Evolutionary conservation across 805 yeast genomes (phyloP).

Genomic region (Metschnikowia koreensis): DNA sequence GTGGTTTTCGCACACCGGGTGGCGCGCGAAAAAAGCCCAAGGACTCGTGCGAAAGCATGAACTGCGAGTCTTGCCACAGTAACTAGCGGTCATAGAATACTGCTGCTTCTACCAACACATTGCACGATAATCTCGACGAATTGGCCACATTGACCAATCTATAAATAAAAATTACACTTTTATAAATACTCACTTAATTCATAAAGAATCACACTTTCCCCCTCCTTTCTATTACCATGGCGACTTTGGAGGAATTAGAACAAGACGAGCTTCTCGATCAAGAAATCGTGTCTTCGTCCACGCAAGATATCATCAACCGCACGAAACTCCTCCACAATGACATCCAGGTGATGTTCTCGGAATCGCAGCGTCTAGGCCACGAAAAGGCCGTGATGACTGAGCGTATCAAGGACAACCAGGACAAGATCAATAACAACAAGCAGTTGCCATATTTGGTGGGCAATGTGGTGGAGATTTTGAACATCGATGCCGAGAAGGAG

Average conservation of each 20-base stretch:
- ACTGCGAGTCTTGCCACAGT: no score
- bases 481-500: slow-evolving; percentile 79
- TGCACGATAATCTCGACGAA: no score
- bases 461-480: slow-evolving; percentile 90
- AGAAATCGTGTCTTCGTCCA: slow-evolving; percentile 75
- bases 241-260: slow-evolving; percentile 83
- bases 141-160: no score
- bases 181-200: neutral
- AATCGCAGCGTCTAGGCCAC: slow-evolving; percentile 83
- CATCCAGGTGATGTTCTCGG: slow-evolving; percentile 91
- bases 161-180: neutral
- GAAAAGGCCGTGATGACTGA: slow-evolving; percentile 92
- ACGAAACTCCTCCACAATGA: slow-evolving; percentile 89
- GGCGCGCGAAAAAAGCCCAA: slow-evolving; percentile 5
- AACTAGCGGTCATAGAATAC: no score
- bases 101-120: no score
- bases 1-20: slow-evolving; percentile 3
- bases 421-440: slow-evolving; percentile 91
- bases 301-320: slow-evolving; percentile 81
- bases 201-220: neutral
- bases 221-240: no score
- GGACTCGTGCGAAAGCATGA: no score
- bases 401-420: slow-evolving; percentile 92
- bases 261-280: slow-evolving; percentile 68
- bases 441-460: slow-evolving; percentile 96